Evolutionary conservation across 2,329 filamentous ascomycete genomes (phyloP), one percentile per base, ranked within the genome.

Genomic region (Simplicillium aogashimaense): DNA sequence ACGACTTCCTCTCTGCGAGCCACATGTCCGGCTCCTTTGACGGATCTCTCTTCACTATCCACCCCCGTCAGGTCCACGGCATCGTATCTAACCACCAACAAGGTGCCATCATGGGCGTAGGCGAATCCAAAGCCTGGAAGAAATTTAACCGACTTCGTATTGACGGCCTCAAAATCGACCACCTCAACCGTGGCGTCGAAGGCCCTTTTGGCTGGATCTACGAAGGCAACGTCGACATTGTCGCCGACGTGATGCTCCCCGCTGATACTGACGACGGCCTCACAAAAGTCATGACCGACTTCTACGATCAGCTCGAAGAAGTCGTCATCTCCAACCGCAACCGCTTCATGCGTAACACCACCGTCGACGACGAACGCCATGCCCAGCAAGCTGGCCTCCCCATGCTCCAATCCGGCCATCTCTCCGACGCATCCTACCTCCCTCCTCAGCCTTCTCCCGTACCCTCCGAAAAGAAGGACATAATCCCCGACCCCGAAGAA

Each of bases 161-260:
- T 43, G 92, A 98, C 55, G 88, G 83, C 0, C 72, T 98, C 9
- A 94, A 83, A 56, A 95, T 98, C 40, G 92, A 97, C 53, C 92
- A 98, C 58, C 72, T 98, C 9, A 98, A 98, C 56, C 79, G 88
- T 33, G 89, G 89, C 17, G 87, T 95, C 14, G 81, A 92, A 45
- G 92, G 92, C 0, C 89, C 90, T 0, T 95, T 98, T 59, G 89
- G 87, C 3, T 98, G 92, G 92, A 98, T 98, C 39, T 85, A 94
- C 49, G 87, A 97, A 62, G 92, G 92, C 29, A 94, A 92, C 46
- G 88, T 98, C 32, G 92, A 98, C 56, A 95, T 98, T 45, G 81
- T 97, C 12, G 85, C 92, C 7, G 92, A 98, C 53, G 81, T 98
- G 48, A 90, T 95, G 78, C 86, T 98, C 45, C 92, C 92, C 1